phyloP scores from a whole-genome alignment of 1,284 basidiomycete species.

The Bjerkandera adusta region DNA sequence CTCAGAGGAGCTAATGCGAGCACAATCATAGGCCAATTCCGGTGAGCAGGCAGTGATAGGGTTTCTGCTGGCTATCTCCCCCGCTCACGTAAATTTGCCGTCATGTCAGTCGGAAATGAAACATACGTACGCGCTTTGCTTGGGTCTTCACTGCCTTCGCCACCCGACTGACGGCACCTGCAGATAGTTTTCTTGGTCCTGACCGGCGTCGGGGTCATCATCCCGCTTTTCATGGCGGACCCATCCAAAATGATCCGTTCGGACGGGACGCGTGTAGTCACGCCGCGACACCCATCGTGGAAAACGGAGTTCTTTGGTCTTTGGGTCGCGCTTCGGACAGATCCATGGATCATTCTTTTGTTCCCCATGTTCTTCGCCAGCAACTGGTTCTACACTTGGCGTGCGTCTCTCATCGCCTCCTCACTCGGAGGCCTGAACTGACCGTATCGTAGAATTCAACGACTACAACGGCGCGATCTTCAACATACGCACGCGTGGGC shows the following conservation, averaged over 20 bases:
- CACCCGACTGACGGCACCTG: constrained; percentile 2
- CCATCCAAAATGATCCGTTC: constrained; percentile 67
- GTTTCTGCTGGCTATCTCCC: constrained; percentile 2
- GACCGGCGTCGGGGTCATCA: constrained; percentile 59
- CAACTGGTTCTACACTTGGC: constrained; percentile 81
- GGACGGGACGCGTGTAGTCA: constrained; percentile 67
- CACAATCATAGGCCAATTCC: constrained; percentile 31
- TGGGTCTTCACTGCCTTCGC: neutral
- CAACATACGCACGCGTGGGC: constrained; percentile 61
- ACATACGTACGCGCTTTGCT: constrained; percentile 50
- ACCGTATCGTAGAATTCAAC: constrained; percentile 52
- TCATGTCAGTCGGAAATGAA: constrained; percentile 46
- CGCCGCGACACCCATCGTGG: constrained; percentile 68
- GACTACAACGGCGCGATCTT: constrained; percentile 64
- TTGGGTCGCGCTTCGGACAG: constrained; percentile 45
- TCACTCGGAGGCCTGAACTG: neutral
- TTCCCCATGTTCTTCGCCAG: constrained; percentile 59
- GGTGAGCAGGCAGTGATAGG: constrained; percentile 24
- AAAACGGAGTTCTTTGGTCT: constrained; percentile 51
- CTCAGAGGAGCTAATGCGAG: no score
- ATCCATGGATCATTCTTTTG: constrained; percentile 48
- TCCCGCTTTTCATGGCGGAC: constrained; percentile 68
- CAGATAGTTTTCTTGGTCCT: constrained; percentile 76
- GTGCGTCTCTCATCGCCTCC: constrained; percentile 33
- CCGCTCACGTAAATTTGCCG: constrained; percentile 4